Base-by-base conservation (phyloP, 768 basidiomycete genomes). In the Lanmaoa rubissima region DNA sequence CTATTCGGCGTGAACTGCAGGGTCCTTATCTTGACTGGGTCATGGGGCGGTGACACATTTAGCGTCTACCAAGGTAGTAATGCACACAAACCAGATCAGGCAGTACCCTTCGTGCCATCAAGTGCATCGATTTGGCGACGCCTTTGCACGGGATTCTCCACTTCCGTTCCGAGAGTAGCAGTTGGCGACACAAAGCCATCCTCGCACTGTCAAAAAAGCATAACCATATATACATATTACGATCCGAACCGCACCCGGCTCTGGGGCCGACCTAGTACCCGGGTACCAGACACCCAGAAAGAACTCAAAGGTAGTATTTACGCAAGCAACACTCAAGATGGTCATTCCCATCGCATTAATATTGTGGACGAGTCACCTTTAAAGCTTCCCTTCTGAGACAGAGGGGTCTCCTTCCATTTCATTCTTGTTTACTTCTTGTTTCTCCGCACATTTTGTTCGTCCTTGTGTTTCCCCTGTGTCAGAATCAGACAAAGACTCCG, bases 351-450 rank as follows among this genome's bases (percentile, higher is more conserved):
- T 17, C 28, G 12, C 24, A 32, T 16, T 14, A n/a, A n/a, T n/a
- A 14, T 31, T 17, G 36, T 10, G 31, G 39, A 44, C 19, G 28
- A 16, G 24, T 16, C 17, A 49, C 38, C 12, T 4, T 49, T 13
- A 69, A 13, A 41, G 35, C 34, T 57, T 62, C n/a, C 31, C 57
- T 39, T 63, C 57, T 10, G 40, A 46, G 44, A 19, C 39, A n/a
- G 52, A 53, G n/a, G 35, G 26, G 3, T 34, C 47, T 35, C 21
- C 50, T n/a, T 28, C 26, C 31, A n/a, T 44, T 44, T 50, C 49
- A 35, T 21, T 43, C 14, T 43, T 21, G 26, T 49, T 53, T 12
- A 32, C 28, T 28, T 45, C 49, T 16, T 43, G 28, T 35, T 39
- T 28, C 24, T 48, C 48, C 7, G 42, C 45, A 1, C 10, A 40